Evolutionary conservation across 495 filamentous ascomycete genomes (phyloP), one percentile per base, ranked within the genome.

Genomic region (Aspergillus sparsus): DNA sequence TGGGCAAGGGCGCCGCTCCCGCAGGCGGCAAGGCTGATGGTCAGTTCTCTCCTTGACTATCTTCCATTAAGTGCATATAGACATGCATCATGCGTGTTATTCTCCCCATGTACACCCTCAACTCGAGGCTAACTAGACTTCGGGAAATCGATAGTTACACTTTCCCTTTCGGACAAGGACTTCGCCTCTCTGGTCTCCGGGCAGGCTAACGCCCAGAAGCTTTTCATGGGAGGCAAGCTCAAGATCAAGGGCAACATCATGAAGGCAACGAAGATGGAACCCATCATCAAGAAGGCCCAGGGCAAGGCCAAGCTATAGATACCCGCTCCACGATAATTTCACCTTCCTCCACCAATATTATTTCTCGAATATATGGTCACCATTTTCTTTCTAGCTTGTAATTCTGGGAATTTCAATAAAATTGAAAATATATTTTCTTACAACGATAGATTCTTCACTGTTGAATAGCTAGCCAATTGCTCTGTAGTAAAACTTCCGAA

Each of bases 181-280:
- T 98, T 98, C 66, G 81, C 75, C 32, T 84, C 84, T 68, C 83
- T 98, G 57, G 86, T 96, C 51, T 71, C 83, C 51, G 94, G 95
- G 66, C 92, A 96, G 82, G 91, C 89, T 68, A 93, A 97, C 64
- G 92, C 94, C 53, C 94, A 98, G 83, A 86, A 87, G 67, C 75
- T 98, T 58, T 98, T 98, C 80, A 97, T 98, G 92, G 83, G 83
- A 7, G 94, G 94, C 69, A 96, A 96, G 82, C 82, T 98, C 69
- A 98, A 97, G 88, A 85, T 98, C 69, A 95, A 92, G 85, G 94
- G 94, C 50, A 91, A 98, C 75, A 87, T 98, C 50, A 98, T 98
- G 95, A 96, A 95, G 85, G 94, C 94, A 27, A 97, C 94, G 46
- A 97, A 95, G 86, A 87, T 94, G 76, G 91, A 97, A 74, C 91